Evolutionary conservation across 495 filamentous ascomycete genomes (phyloP), one percentile per base, ranked within the genome.

Genomic region (Durotheca rogersii): DNA sequence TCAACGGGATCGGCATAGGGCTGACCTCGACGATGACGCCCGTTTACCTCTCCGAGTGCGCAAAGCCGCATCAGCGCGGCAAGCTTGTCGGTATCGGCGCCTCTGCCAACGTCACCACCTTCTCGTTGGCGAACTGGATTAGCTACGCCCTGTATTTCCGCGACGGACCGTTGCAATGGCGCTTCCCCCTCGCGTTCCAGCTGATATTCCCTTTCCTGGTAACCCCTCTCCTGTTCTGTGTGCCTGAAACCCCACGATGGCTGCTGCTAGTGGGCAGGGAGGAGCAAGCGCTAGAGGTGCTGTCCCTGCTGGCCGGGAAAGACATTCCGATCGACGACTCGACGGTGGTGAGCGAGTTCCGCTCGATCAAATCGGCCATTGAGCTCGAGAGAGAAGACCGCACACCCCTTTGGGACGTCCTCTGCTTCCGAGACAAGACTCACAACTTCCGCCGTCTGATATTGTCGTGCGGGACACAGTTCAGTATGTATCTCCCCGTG

Each of bases 1-100:
- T 86, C 0, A 79, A 83, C 3, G 82, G 84, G n/a, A 80, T 81
- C 67, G 84, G 81, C n/a, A 79, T 84, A 25, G 82, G 81, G 4
- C 62, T 83, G 25, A 73, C 80, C 51, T 79, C 74, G 12, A 83
- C 80, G 62, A 75, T 76, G 14, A 79, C 82, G 15, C 82, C 80
- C 1, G 81, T 86, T 7, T 83, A 79, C 47, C 67, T 82, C 29
- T 73, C 76, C 3, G 79, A 82, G 57, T 73, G 74, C 54, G 75
- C 74, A 0, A 67, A 76, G 46, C 69, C 75, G 11, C 71, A 74
- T 19, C 72, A 71, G 18, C 70, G 76, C 49, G 82, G 81, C 2
- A 66, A 63, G 40, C 51, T 68, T 7, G 66, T 72, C 1, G 48
- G 61, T 10, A 41, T 67, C 14, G 56, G 60, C 11, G 49, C 56